Evolutionary conservation across 768 basidiomycete genomes (phyloP).

Genomic region (Boletus subcaerulescens): DNA sequence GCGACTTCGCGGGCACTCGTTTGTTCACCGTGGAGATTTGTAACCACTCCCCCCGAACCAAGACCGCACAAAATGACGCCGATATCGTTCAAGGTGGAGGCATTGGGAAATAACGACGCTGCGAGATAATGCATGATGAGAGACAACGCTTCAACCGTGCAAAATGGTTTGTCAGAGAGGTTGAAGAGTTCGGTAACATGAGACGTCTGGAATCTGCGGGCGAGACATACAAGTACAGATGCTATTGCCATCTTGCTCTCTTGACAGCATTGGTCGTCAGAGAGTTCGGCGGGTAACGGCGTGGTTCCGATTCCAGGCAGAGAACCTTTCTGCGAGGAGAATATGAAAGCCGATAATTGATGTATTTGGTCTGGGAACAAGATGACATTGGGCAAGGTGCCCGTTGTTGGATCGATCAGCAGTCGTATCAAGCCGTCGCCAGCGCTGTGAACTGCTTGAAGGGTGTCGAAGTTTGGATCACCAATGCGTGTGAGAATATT

Average conservation of each 20-base stretch:
- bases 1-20: slow-evolving; percentile 38
- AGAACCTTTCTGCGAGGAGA: slow-evolving; percentile 33
- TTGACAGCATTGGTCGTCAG: slow-evolving; percentile 23
- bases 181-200: slow-evolving; percentile 24
- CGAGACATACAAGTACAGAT: slow-evolving; percentile 43
- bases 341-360: slow-evolving; percentile 36
- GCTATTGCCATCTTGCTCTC: slow-evolving; percentile 35
- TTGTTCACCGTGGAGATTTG: slow-evolving; percentile 17
- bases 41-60: slow-evolving; percentile 18
- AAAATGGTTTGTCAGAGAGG: slow-evolving; percentile 27
- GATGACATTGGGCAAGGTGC: slow-evolving; percentile 40
- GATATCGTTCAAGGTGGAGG: slow-evolving; percentile 49
- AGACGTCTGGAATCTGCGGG: slow-evolving; percentile 41
- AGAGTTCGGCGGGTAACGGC: slow-evolving; percentile 21
- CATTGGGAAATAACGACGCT: slow-evolving; percentile 41
- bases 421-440: slow-evolving; percentile 33
- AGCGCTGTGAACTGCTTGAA: slow-evolving; percentile 34
- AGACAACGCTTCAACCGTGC: slow-evolving; percentile 36
- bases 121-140: slow-evolving; percentile 49
- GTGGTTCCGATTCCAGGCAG: slow-evolving; percentile 33
- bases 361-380: slow-evolving; percentile 40
- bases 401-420: slow-evolving; percentile 34
- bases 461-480: slow-evolving; percentile 35
- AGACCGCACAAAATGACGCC: slow-evolving; percentile 46
- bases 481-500: slow-evolving; percentile 25